Base-by-base conservation (phyloP, 2,329 filamentous ascomycete species). In the Sclerotinia borealis region DNA sequence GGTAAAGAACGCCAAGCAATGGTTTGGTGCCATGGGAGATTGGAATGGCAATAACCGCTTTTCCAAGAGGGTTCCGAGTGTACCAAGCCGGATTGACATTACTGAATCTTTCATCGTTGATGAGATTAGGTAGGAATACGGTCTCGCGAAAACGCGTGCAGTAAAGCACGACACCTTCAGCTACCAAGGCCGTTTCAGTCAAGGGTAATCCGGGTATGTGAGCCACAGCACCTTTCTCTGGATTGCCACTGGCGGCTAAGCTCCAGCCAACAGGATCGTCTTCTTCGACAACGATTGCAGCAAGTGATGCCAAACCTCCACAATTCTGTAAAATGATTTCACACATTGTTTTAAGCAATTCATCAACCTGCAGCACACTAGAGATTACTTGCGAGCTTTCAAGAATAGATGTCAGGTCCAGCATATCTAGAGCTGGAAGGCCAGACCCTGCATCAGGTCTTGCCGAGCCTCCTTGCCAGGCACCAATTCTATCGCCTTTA, bases 381-480 rank as follows among this genome's bases (percentile, higher is more conserved):
- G 90, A 93, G 49, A 93, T 87, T 49, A 93, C 84, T 72, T 92
- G 90, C 11, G 88, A 92, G 3, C 88, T 91, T 69, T 90, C 86
- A 17, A 93, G 79, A 64, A 93, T 93, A 29, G 88, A 88, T 48
- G 90, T 87, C 66, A 93, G 76, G 74, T 93, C 90, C 72, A 93
- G 87, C 87, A 93, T 92, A 76, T 93, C 90, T 60, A 93, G 81
- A 34, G 89, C 86, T 47, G 89, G 88, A 64, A 92, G 79, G 13
- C 87, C 86, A 41, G 79, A 84, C 3, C 83, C 83, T 25, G 83
- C 79, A 67, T 85, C 84, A 7, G 81, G 75, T 64, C 83, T 80
- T 76, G 85, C 85, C 13, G 83, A 82, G 19, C 63, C 66, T 31
- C 83, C 83, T 68, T 84, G 80, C 85, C 85, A 88, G n/a, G 82